Conservation (phyloP, 1,284 basidiomycete genomes). For the Apiotrichum laibachii region DNA sequence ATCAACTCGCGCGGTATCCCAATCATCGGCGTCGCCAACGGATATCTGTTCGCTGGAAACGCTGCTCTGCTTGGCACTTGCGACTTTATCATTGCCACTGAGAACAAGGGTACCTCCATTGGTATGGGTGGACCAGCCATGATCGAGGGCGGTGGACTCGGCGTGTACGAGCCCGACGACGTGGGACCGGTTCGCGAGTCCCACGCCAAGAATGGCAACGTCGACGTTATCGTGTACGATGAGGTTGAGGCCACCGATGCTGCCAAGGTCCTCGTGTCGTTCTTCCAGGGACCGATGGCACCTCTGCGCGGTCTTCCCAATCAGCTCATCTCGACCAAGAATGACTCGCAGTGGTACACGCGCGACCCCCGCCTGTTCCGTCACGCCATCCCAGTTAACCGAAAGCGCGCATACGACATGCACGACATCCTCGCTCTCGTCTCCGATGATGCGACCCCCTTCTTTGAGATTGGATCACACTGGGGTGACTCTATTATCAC, state of each 20-base stretch:
- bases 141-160: constrained; percentile 23
- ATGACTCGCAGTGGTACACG: constrained; percentile 5
- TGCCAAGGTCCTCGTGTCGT: constrained; percentile 18
- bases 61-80: constrained; percentile 16
- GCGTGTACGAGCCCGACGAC: constrained; percentile 17
- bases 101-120: constrained; percentile 16
- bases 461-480: constrained; percentile 21
- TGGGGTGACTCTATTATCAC: constrained; percentile 23
- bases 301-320: background rate
- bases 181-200: constrained; percentile 18
- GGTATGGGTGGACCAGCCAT: constrained; percentile 25
- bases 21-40: constrained; percentile 21
- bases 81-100: constrained; percentile 23
- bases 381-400: constrained; percentile 19
- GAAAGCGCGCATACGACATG: constrained; percentile 24
- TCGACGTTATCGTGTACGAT: constrained; percentile 21
- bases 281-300: constrained; percentile 13
- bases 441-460: constrained; percentile 21
- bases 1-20: constrained; percentile 23
- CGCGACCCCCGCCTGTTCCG: constrained; percentile 20
- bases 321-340: background rate
- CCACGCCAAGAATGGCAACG: constrained; percentile 21
- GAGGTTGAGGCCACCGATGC: constrained; percentile 19
- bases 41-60: constrained; percentile 22
- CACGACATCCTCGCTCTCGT: constrained; percentile 17